Base-by-base conservation (phyloP, 495 filamentous ascomycete species). In the Penicillium chermesinum region DNA sequence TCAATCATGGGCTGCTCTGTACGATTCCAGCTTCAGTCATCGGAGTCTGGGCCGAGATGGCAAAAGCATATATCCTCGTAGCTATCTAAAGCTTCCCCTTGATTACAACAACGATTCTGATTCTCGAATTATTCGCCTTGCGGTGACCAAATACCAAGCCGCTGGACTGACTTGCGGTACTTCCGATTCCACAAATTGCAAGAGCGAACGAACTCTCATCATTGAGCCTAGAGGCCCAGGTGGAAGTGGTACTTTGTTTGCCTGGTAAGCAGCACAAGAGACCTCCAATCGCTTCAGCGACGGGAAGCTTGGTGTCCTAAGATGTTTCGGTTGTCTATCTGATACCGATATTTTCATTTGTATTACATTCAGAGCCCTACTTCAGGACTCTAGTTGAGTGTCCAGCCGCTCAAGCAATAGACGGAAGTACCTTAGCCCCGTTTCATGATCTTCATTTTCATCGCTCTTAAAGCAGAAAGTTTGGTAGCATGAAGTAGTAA, bases 171-270 rank as follows among this genome's bases (percentile, higher is more conserved):
- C 50, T n/a, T 43, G 2, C 7, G 34, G 17, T 3, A 38, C 36
- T 3, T 10, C 44, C 17, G 7, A 22, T 10, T 34, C 49, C 10
- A 8, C 19, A 21, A 46, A 21, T 38, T 41, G 33, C 22, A 50
- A 37, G 34, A 57, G 50, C 44, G 41, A 50, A 9, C 54, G 54
- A n/a, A 57, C 54, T 10, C 44, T 57, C 25, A 57, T 53, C 18
- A 50, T 57, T n/a, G 38, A 57, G 9, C 54, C 54, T 0, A 50
- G 54, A 10, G 50, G 54, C 4, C 54, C 50, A 7, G 54, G 54
- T 20, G 49, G 46, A 6, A 57, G 54, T 16, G 54, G 54, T 32
- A 57, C 46, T 0, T 39, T 38, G 9, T 50, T 42, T 13, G 32
- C 49, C 1, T 53, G 54, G 50, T 25, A 47, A 7, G 44, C 41